A percentile compares a stretch with the other conserved stretches of the same genome.
Evolutionary conservation across 805 yeast genomes (phyloP).

Genomic region (Suhomyces tanzawaensis): DNA sequence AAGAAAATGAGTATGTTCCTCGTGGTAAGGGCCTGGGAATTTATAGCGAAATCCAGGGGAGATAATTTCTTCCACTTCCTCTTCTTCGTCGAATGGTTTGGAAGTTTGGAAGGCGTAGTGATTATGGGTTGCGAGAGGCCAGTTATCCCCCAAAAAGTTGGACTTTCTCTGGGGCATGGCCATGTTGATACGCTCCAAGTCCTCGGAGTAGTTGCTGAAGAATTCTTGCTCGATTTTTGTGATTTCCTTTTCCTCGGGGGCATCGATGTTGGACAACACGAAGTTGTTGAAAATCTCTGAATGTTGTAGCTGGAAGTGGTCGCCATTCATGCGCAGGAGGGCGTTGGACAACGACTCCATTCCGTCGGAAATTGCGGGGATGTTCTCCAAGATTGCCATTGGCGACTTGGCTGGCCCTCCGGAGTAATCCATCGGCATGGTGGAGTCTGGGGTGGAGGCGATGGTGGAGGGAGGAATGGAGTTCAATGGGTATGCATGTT

Average conservation of each 20-base stretch:
- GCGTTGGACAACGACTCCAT: slow-evolving; percentile 25
- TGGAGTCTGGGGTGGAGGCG: not conserved
- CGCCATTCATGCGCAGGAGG: slow-evolving; percentile 25
- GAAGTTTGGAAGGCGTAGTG: not conserved
- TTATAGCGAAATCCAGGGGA: not conserved
- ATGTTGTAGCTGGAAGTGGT: slow-evolving; percentile 23
- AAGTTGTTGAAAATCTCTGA: slow-evolving; percentile 27
- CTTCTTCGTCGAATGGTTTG: not conserved
- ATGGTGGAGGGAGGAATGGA: not conserved
- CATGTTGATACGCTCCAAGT: slow-evolving; percentile 32
- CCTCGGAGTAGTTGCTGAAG: slow-evolving; percentile 32
- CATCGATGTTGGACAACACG: slow-evolving; percentile 8
- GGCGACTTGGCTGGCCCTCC: not conserved
- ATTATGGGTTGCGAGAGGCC: not conserved
- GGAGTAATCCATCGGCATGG: no score
- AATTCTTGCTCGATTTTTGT: not conserved
- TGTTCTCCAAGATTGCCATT: not conserved
- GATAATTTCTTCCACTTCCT: not conserved
- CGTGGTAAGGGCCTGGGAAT: not conserved
- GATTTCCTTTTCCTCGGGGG: not conserved
- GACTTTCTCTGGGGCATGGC: slow-evolving; percentile 17
- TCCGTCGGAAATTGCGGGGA: slow-evolving; percentile 24
- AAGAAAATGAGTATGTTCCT: no score
- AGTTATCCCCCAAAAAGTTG: slow-evolving; percentile 11
- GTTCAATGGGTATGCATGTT: no score